Base-by-base conservation (phyloP, 257 asterid genomes). In the Cinchona pubescens region DNA sequence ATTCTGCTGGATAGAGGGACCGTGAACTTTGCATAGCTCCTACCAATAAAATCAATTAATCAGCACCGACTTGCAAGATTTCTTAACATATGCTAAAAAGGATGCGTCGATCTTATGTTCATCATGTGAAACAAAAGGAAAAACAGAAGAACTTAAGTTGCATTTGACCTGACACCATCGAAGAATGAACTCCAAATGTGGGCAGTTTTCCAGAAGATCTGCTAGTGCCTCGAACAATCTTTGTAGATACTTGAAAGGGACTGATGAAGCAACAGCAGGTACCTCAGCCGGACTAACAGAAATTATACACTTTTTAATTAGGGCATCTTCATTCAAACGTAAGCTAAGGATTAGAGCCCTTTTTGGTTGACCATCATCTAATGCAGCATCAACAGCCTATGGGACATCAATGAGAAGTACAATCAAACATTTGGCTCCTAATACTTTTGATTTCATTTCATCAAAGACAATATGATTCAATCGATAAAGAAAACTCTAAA, bases 331-430 rank as follows among this genome's bases (percentile, higher is more conserved):
- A 58, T 95, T 95, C 82, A 95, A 79, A 16, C 99, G 98, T 73
- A 95, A 90, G 77, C 99, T 90, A 61, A 95, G 97, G 73, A 92
- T 84, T 82, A 95, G 30, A 64, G 99, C 99, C 82, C 92, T 86
- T 79, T 67, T 83, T 19, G 90, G 86, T 81, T 92, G 88, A 79
- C 81, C 86, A 49, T 86, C 92, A 64, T 78, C 79, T 5, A 95
- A 79, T 69, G 99, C 99, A 79, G 86, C 92, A 78, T 89, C 96
- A 73, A 92, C 96, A 4, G 97, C 98, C 99, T 94, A 81, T 74
- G 77, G 68, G 76, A 67, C 74, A 74, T 69, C 10, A 69, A 76
- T 55, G 13, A 27, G 2, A 34, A 30, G 43, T 14, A 38, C 49
- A 53, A 7, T 56, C 60, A 23, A n/a, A 46, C 45, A 68, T 34